Evolutionary conservation across 306 rosid species (phyloP).

Genomic region (Cucurbita maxima): DNA sequence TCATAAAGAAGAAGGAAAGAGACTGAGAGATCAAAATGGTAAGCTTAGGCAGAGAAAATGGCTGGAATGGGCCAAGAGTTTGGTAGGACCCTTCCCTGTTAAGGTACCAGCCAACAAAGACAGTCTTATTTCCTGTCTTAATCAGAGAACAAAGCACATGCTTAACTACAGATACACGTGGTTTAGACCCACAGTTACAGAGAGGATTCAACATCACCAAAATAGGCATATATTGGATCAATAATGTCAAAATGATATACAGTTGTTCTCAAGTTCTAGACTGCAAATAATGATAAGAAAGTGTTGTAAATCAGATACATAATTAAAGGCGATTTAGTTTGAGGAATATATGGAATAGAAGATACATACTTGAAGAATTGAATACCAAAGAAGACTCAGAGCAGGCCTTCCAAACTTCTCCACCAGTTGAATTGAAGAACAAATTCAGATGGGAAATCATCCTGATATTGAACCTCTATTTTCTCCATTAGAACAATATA

Average conservation of each 20-base stretch:
- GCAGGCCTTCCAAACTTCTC: neutral
- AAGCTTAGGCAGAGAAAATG: neutral
- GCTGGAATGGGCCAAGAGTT: constrained; percentile 10
- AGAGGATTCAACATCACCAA: neutral
- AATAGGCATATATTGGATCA: neutral
- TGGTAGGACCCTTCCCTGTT: constrained; percentile 34
- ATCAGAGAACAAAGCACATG: constrained; percentile 45
- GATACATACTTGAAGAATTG: neutral
- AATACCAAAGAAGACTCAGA: neutral
- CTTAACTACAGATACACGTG: constrained; percentile 45
- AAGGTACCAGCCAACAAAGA: constrained; percentile 30
- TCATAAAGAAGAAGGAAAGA: neutral
- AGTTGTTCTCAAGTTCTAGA: neutral
- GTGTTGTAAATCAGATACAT: neutral
- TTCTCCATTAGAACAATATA: neutral
- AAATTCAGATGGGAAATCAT: neutral
- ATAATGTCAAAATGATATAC: constrained; percentile 9
- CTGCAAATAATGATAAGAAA: neutral
- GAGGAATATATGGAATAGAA: neutral
- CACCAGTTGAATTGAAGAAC: neutral
- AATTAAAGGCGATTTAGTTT: neutral
- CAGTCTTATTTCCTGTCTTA: constrained; percentile 18
- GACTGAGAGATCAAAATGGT: neutral
- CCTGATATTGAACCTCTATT: neutral
- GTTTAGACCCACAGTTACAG: constrained; percentile 13